Evolutionary conservation across 2,329 filamentous ascomycete genomes (phyloP).

Genomic region (Fusarium humuli): DNA sequence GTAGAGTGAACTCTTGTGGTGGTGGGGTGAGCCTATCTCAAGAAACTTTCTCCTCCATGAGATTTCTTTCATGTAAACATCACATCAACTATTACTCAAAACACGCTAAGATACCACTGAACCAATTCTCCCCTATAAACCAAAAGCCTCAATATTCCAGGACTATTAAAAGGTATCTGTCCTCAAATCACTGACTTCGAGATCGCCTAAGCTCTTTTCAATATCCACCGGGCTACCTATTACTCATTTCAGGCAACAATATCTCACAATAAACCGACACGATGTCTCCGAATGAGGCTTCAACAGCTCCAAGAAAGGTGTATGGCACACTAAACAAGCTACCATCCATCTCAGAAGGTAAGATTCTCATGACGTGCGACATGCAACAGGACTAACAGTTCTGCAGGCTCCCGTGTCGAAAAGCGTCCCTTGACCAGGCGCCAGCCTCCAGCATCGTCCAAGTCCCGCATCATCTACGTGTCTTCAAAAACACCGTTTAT

Average conservation of each 20-base stretch:
- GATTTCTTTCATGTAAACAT: conserved; percentile 1
- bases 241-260: conserved; percentile 25
- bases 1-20: not conserved
- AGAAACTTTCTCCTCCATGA: conserved; percentile 14
- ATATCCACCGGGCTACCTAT: conserved; percentile 22
- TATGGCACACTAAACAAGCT: conserved; percentile 51
- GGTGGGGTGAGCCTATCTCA: conserved; percentile 18
- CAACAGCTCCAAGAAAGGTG: conserved; percentile 23
- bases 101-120: not conserved
- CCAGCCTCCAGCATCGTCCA: conserved; percentile 57
- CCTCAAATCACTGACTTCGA: not conserved
- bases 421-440: conserved; percentile 61
- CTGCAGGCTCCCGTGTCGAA: conserved; percentile 60
- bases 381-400: not conserved
- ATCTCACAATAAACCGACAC: conserved; percentile 6
- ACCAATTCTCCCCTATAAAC: not conserved
- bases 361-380: not conserved
- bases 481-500: conserved; percentile 74
- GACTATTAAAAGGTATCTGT: not conserved
- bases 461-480: conserved; percentile 70
- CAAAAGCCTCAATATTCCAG: not conserved
- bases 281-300: conserved; percentile 41
- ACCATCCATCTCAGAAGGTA: conserved; percentile 51
- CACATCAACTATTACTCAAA: not conserved
- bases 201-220: too few species aligned